Conservation (phyloP, 1,284 basidiomycete genomes). For the Cerioporus squamosus region DNA sequence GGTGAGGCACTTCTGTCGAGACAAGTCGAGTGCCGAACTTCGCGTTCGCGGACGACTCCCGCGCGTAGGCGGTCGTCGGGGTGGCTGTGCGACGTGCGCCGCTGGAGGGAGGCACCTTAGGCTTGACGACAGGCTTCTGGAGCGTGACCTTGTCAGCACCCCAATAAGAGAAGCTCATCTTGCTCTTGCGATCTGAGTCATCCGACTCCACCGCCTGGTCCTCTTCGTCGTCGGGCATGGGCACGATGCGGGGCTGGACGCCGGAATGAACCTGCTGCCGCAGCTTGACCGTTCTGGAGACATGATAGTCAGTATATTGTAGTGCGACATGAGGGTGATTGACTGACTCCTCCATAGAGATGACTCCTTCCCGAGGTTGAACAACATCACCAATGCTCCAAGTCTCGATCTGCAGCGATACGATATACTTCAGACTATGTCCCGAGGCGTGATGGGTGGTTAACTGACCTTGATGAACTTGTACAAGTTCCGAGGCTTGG, state of each 20-base stretch:
- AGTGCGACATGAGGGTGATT: slow-evolving; percentile 8
- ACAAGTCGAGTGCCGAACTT: slow-evolving; percentile 82
- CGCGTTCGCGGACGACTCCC: slow-evolving; percentile 83
- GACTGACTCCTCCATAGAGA: slow-evolving; percentile 86
- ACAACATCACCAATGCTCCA: slow-evolving; percentile 84
- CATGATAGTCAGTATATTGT: slow-evolving; percentile 8
- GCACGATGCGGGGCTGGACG: slow-evolving; percentile 68
- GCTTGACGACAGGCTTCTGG: slow-evolving; percentile 71
- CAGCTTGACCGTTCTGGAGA: slow-evolving; percentile 67
- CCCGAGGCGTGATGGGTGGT: neutral
- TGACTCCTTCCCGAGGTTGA: slow-evolving; percentile 72
- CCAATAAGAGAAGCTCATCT: slow-evolving; percentile 92
- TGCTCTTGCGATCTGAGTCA: slow-evolving; percentile 85
- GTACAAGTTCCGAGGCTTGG: slow-evolving; percentile 89
- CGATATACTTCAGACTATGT: slow-evolving; percentile 5
- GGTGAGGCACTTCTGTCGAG: slow-evolving; percentile 51
- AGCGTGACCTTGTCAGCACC: slow-evolving; percentile 86
- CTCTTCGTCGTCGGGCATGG: slow-evolving; percentile 65
- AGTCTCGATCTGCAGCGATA: slow-evolving; percentile 70
- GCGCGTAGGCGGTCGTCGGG: slow-evolving; percentile 61
- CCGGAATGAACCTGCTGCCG: slow-evolving; percentile 60
- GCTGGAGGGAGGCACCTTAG: slow-evolving; percentile 41
- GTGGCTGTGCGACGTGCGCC: slow-evolving; percentile 50
- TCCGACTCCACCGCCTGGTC: slow-evolving; percentile 64
- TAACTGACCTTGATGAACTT: slow-evolving; percentile 78